These are phyloP conservation scores for Ceratobasidium sp. DNA, from an alignment of 1,284 basidiomycete genomes.

Conservation along the genomic window DNA sequence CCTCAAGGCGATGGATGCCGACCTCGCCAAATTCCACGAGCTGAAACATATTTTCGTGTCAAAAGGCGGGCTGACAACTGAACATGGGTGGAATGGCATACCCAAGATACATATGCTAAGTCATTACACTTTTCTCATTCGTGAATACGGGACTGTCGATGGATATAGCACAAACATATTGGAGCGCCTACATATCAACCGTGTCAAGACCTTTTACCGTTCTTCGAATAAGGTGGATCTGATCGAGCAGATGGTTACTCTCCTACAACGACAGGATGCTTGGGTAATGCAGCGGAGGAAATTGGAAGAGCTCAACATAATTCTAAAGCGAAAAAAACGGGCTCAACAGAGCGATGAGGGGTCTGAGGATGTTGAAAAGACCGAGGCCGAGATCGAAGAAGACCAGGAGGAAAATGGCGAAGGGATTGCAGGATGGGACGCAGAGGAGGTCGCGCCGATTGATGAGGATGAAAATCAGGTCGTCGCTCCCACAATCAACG, in stretches of 20 bases:
- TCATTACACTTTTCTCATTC: conserved; percentile 38
- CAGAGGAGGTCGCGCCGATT: no score
- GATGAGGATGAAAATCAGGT: no score
- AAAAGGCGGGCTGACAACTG: neutral
- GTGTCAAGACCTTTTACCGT: conserved; percentile 37
- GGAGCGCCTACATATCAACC: conserved; percentile 45
- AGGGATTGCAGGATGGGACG: no score
- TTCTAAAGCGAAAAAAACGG: neutral
- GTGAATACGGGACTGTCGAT: conserved; percentile 35
- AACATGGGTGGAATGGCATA: conserved; percentile 11
- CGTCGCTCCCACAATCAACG: neutral
- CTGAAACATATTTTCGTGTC: conserved; percentile 48
- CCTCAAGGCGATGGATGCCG: conserved; percentile 41
- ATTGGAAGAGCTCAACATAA: neutral
- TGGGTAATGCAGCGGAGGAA: neutral
- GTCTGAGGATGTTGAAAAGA: neutral
- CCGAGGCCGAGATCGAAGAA: neutral
- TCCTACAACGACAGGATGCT: conserved; percentile 19
- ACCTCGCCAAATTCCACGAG: conserved; percentile 48
- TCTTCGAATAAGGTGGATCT: conserved; percentile 25
- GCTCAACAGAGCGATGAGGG: neutral
- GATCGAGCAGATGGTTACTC: conserved; percentile 25
- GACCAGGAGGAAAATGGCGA: neutral
- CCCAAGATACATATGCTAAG: conserved; percentile 43
- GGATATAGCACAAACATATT: conserved; percentile 44